Conservation (phyloP, 345 rosid genomes). For the Moricandia arvensis region DNA sequence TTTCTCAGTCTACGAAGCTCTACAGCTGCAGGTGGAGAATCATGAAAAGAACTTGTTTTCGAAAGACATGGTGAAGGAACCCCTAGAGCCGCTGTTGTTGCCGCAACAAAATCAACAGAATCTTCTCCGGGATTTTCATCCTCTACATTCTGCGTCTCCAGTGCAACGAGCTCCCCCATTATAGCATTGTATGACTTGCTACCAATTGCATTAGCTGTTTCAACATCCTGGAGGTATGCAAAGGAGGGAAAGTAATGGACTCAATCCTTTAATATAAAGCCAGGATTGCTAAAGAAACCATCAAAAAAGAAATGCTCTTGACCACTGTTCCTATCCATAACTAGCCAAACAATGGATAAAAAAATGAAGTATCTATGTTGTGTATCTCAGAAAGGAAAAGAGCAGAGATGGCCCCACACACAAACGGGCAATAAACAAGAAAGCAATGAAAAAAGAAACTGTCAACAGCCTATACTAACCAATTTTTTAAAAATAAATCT, state of each 20-base stretch:
- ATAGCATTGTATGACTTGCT: conserved; percentile 86
- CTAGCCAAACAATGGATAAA: conserved; percentile 9
- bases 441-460: neutral
- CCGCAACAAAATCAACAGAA: conserved; percentile 92
- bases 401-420: too few relatives aligned
- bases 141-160: conserved; percentile 61
- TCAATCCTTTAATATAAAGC: neutral
- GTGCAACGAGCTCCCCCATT: conserved; percentile 83
- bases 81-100: conserved; percentile 90
- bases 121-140: conserved; percentile 56
- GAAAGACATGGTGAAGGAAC: conserved; percentile 92
- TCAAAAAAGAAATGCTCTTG: neutral
- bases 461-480: too few relatives aligned
- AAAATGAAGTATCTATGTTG: neutral
- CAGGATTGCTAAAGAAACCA: neutral
- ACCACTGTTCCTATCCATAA: conserved; percentile 24
- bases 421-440: neutral
- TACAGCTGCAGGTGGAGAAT: conserved; percentile 58
- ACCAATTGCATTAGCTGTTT: conserved; percentile 77
- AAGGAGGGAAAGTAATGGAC: neutral
- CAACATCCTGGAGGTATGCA: conserved; percentile 59
- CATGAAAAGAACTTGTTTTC: conserved; percentile 73
- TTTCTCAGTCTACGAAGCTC: conserved; percentile 47
- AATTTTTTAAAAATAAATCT: too few relatives aligned
- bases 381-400: conserved; percentile 4